A percentile compares a stretch with the other conserved stretches of the same genome.
Conservation (phyloP, 345 rosid species). For the Odontarrhena argentea region DNA sequence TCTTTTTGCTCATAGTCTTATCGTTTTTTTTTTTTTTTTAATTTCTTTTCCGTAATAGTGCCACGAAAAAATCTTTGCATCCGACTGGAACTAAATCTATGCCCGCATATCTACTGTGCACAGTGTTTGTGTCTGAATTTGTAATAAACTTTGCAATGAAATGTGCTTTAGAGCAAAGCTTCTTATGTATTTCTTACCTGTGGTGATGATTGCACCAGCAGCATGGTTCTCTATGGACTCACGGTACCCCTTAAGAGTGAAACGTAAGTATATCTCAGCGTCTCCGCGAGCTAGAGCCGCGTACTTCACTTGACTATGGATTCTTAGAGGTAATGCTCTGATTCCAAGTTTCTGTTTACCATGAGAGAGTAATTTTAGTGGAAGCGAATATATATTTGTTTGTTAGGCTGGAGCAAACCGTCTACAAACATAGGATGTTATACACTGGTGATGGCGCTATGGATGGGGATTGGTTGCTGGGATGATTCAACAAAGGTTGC, state of each 20-base stretch:
- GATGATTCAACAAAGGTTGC: conserved; percentile 84
- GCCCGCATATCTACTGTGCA: not conserved
- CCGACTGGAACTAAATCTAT: not conserved
- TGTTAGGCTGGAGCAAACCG: conserved; percentile 8
- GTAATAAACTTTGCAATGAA: not conserved
- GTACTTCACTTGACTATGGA: conserved; percentile 88
- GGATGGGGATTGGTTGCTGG: conserved; percentile 72
- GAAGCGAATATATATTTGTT: not conserved
- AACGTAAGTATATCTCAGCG: conserved; percentile 80
- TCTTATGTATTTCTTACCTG: conserved; percentile 46
- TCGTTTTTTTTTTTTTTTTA: not conserved
- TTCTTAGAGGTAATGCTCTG: conserved; percentile 73
- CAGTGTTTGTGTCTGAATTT: not conserved
- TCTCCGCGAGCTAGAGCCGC: conserved; percentile 83
- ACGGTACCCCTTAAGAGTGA: conserved; percentile 72
- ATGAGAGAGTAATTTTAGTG: conserved; percentile 7
- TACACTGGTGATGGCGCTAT: conserved; percentile 64
- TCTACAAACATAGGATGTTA: conserved; percentile 2
- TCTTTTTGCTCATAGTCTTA: not conserved
- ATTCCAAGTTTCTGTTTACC: conserved; percentile 73
- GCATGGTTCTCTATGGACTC: conserved; percentile 96
- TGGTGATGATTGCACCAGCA: conserved; percentile 78
- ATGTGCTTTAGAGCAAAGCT: conserved; percentile 1
- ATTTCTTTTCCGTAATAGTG: not conserved
- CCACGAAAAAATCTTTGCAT: not conserved